phyloP scores from a whole-genome alignment of 345 rosid species.

The Eucalyptus pauciflora region DNA sequence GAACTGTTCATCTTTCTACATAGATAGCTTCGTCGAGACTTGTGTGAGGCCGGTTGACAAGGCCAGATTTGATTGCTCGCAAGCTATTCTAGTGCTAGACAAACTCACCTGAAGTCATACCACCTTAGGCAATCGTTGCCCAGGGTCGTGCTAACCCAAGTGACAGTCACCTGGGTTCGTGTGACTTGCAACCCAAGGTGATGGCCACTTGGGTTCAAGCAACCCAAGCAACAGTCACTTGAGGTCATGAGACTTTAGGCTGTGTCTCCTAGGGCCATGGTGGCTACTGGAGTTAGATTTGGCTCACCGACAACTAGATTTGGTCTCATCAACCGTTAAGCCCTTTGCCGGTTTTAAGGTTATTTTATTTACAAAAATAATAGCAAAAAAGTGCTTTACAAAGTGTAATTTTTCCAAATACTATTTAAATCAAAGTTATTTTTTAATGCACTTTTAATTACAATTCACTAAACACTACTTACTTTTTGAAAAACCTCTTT shows the following conservation, averaged over 20 bases:
- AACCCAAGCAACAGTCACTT: neutral
- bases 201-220: neutral
- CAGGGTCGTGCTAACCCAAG: rapidly evolving
- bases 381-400: neutral
- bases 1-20: neutral
- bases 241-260: neutral
- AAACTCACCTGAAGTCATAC: rapidly evolving
- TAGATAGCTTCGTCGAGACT: neutral
- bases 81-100: neutral
- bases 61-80: rapidly evolving
- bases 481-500: neutral
- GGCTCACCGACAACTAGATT: neutral
- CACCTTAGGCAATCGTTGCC: neutral
- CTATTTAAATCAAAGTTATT: no score
- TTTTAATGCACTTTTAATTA: neutral
- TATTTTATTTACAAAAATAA: no score
- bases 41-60: rapidly evolving
- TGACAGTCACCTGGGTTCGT: rapidly evolving
- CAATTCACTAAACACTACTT: neutral
- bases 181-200: neutral
- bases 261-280: neutral
- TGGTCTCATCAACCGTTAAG: neutral
- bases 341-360: neutral
- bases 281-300: neutral
- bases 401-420: neutral